Conservation (phyloP, 345 rosid species). For the Murraya paniculata region DNA sequence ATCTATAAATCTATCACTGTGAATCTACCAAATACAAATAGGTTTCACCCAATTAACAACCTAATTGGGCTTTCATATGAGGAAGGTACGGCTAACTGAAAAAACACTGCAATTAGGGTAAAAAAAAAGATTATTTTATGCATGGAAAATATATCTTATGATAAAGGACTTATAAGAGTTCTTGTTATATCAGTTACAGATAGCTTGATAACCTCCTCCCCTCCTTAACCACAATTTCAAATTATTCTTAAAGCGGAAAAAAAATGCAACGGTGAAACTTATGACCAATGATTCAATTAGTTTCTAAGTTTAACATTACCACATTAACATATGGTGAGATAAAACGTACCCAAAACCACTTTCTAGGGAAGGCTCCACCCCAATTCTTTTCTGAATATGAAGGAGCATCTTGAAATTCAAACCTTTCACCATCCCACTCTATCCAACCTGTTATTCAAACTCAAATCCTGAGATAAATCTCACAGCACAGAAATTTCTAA, state of each 20-base stretch:
- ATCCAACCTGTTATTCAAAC: slow-evolving; percentile 74
- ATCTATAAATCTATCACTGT: neutral
- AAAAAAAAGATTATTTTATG: no score
- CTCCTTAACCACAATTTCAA: neutral
- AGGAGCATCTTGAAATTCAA: slow-evolving; percentile 85
- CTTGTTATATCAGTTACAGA: neutral
- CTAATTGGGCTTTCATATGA: neutral
- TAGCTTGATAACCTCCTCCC: slow-evolving; percentile 4
- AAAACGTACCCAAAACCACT: slow-evolving; percentile 91
- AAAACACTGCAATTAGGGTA: no score
- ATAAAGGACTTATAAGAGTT: neutral
- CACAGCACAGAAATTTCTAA: neutral
- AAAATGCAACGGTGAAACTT: neutral
- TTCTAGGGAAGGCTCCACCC: slow-evolving; percentile 97
- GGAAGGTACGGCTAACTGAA: neutral
- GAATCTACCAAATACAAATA: neutral
- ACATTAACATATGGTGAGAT: slow-evolving; percentile 14
- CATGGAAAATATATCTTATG: neutral
- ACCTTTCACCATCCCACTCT: slow-evolving; percentile 93
- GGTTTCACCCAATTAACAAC: neutral
- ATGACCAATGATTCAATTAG: neutral
- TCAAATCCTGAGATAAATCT: neutral
- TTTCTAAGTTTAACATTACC: slow-evolving; percentile 17
- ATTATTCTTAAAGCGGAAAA: neutral
- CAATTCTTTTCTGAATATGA: slow-evolving; percentile 97